Evolutionary conservation across 116 monocot species (phyloP).

Genomic region (Papilionanthe hybrid): DNA sequence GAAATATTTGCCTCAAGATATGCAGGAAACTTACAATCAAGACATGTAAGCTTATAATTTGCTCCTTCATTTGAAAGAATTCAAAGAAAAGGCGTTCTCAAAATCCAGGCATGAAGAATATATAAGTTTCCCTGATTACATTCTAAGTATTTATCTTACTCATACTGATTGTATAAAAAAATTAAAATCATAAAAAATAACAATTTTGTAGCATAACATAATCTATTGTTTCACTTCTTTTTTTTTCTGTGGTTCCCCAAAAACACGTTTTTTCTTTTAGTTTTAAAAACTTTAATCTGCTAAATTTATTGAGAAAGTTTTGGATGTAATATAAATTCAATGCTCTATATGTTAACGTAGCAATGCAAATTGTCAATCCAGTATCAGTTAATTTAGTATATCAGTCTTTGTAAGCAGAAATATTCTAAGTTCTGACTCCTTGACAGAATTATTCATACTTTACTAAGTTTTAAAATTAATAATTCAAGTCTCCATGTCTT

Average conservation of each 20-base stretch:
- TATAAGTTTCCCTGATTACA: not conserved
- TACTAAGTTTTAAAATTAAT: slow-evolving; percentile 2
- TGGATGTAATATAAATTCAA: not conserved
- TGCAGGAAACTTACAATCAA: not conserved
- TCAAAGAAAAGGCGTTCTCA: not conserved
- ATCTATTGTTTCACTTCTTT: not conserved
- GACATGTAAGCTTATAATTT: not conserved
- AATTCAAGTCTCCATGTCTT: not conserved
- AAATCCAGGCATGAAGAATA: not conserved
- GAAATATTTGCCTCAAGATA: not conserved
- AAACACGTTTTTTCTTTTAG: not conserved
- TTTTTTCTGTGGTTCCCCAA: not conserved
- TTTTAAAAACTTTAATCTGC: not conserved
- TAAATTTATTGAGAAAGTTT: not conserved
- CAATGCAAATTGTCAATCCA: not conserved
- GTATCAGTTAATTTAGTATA: not conserved
- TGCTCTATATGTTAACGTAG: not conserved
- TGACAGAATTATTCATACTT: not conserved
- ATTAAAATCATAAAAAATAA: too few relatives aligned
- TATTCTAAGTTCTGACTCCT: not conserved
- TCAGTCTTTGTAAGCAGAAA: not conserved
- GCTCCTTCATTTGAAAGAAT: not conserved
- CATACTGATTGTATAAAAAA: not conserved
- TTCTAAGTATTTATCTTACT: not conserved
- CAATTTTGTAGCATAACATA: not conserved